Base-by-base conservation (phyloP, 2,329 filamentous ascomycete species). In the Elsinoe ampelina region DNA sequence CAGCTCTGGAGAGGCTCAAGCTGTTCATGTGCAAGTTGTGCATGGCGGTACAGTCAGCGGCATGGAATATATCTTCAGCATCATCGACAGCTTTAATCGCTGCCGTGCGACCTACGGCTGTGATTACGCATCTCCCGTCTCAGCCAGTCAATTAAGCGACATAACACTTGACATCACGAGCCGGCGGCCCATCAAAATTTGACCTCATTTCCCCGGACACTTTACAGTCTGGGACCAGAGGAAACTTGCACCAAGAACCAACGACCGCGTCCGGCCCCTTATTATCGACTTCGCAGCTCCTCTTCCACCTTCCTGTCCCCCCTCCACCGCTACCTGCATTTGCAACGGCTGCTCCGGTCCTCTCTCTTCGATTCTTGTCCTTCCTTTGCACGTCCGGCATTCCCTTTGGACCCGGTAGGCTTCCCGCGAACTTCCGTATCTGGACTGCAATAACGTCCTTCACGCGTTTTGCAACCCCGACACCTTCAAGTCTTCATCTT, bases 151-250 rank as follows among this genome's bases (percentile, higher is more conserved):
- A 38, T 4, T 32, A 52, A 39, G 48, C 48, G 48, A 52, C 26
- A 35, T 38, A 13, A 39, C 17, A 26, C 34, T 52, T 26, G 48
- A 52, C 17, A 34, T 34, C 45, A 34, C 32, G 36, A 50, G 26
- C 32, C 17, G 10, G 15, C n/a, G 30, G 12, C 45, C 45, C 15
- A 8, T 15, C 32, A 32, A 45, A 45, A 52, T 52, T 52, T 52
- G 32, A 52, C n/a, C 48, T 52, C 48, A 52, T 52, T 52, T 52
- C 48, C 48, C 48, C 48, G 15, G 48, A 52, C 48, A 19, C 32
- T n/a, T 19, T 19, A 10, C 19, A 15, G 8, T 19, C 3, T 43
- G 5, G n/a, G 5, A 5, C 41, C 19, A 13, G 10, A 4, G 4
- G 12, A 39, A 39, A 3, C 36, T 17, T 26, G 22, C 32, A 22